phyloP scores from a whole-genome alignment of 2,329 filamentous ascomycete species.

The Diplodia seriata region DNA sequence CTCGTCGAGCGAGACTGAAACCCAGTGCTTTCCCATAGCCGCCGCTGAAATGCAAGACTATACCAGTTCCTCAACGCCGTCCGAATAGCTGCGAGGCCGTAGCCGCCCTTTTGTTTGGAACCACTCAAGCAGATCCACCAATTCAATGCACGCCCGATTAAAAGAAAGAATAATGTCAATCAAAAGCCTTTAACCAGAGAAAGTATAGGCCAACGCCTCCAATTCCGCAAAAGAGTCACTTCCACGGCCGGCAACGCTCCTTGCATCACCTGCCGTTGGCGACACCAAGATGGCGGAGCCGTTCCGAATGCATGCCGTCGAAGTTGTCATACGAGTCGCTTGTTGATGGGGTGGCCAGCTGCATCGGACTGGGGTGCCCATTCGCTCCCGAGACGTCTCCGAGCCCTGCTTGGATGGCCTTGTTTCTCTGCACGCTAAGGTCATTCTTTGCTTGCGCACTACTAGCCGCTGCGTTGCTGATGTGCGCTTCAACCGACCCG shows the following conservation, averaged over 20 bases:
- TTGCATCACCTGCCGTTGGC: conserved; percentile 28
- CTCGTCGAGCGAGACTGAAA: neutral
- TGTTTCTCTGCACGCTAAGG: conserved; percentile 12
- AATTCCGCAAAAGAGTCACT: neutral
- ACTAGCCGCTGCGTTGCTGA: neutral
- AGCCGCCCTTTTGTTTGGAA: conserved; percentile 19
- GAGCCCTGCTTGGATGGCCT: conserved; percentile 6
- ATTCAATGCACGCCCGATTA: conserved; percentile 21
- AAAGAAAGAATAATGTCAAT: conserved; percentile 15
- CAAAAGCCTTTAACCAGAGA: neutral
- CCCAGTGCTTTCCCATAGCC: conserved; percentile 15
- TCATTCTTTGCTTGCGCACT: conserved; percentile 2
- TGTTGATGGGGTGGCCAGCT: conserved; percentile 54
- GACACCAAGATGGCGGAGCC: conserved; percentile 41
- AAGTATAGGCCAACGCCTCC: neutral
- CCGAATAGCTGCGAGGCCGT: conserved; percentile 22
- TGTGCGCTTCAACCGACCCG: neutral
- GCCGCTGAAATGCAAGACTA: conserved; percentile 29
- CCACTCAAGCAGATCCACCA: conserved; percentile 6
- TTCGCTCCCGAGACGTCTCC: conserved; percentile 35
- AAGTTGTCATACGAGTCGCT: conserved; percentile 44
- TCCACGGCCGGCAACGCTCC: neutral
- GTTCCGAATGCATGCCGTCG: conserved; percentile 46
- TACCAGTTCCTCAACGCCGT: conserved; percentile 9
- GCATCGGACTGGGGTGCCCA: conserved; percentile 46